phyloP scores from a whole-genome alignment of 345 rosid species.

The Citrus hindsii region DNA sequence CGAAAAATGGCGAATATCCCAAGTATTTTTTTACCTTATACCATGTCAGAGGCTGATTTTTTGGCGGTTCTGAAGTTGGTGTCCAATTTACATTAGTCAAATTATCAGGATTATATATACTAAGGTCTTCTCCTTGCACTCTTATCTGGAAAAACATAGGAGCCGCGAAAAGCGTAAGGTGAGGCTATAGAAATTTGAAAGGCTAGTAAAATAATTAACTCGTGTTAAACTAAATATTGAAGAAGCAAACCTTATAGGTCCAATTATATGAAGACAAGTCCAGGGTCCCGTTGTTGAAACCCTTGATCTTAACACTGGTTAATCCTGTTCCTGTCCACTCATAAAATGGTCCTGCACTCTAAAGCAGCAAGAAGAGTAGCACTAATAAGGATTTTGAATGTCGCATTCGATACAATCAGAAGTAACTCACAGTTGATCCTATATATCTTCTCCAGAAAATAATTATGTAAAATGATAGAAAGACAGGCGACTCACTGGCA shows the following conservation, averaged over 20 bases:
- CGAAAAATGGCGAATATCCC: background rate
- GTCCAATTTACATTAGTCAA: slow-evolving; percentile 52
- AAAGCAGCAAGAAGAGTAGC: slow-evolving; percentile 20
- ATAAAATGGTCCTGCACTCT: slow-evolving; percentile 89
- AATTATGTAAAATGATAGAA: background rate
- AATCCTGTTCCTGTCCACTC: slow-evolving; percentile 82
- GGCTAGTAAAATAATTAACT: background rate
- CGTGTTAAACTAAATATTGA: background rate
- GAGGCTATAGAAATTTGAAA: background rate
- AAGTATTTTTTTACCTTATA: slow-evolving; percentile 55
- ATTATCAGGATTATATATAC: slow-evolving; percentile 55
- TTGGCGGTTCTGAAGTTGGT: slow-evolving; percentile 64
- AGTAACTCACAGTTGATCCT: background rate
- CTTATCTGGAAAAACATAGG: slow-evolving; percentile 52
- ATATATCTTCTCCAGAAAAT: too few relatives aligned
- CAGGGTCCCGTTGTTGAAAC: slow-evolving; percentile 64
- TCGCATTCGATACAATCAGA: background rate
- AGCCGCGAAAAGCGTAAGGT: background rate
- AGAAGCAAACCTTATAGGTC: slow-evolving; percentile 73
- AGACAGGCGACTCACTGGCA: slow-evolving; percentile 50
- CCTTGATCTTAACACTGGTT: slow-evolving; percentile 67
- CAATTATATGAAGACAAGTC: slow-evolving; percentile 63
- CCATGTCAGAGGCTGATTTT: slow-evolving; percentile 80
- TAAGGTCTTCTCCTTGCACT: slow-evolving; percentile 71
- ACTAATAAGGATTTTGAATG: background rate